Evolutionary conservation across 768 basidiomycete genomes (phyloP), one percentile per base, ranked within the genome.

Genomic region (Tulasnella sp.): DNA sequence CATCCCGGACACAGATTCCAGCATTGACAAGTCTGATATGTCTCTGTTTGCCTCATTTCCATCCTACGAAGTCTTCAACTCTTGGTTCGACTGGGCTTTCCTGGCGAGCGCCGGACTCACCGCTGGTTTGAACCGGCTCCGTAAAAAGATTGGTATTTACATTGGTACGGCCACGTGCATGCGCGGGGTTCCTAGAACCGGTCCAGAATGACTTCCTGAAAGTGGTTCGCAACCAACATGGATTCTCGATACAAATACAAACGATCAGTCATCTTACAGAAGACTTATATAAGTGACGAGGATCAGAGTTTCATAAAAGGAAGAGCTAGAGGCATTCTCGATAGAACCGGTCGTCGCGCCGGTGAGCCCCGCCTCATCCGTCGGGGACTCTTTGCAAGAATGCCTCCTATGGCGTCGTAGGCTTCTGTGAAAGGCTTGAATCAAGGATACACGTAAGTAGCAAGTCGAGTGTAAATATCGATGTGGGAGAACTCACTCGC

Each of bases 71-170:
- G 85, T 91, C 19, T 93, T 93, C 79, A 91, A 91, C 22, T 83
- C 88, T 3, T 83, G 93, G 45, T 94, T 93, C 80, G 92, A 94
- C 81, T 88, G 88, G 85, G 84, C 89, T 29, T 93, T 93, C 82
- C 83, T 94, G 37, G 37, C 88, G 3, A 85, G 90, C n/a, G 89
- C 91, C 2, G 84, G 79, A 1, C 83, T 81, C 7, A 88, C 86
- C 11, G 84, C 83, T 12, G 79, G 85, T 3, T 81, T 85, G n/a
- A 85, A 87, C 68, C 93, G 92, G 91, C 84, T 84, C 22, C 85
- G 71, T 34, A n/a, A 17, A 34, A 64, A 64, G 58, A 64, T 64
- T 64, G 29, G 58, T 64, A 64, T 64, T 64, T 64, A 64, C n/a
- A 45, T 40, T 40, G 40, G 40, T 40, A 40, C 40, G 40, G 17